Conservation (phyloP, 441 rosid genomes). For the Aquilaria agallochum region DNA sequence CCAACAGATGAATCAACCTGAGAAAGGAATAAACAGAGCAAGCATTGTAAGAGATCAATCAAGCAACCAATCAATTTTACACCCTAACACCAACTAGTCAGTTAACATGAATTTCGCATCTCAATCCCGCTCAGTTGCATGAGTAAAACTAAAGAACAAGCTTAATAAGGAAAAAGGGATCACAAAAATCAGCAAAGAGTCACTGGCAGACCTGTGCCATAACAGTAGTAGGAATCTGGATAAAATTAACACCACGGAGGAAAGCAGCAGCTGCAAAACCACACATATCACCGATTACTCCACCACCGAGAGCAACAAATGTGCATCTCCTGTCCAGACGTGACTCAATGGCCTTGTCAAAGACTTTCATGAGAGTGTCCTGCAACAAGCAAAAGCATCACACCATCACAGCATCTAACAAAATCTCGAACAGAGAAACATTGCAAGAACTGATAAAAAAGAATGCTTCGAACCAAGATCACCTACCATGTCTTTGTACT, state of each 20-base stretch:
- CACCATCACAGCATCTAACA: constrained; percentile 5
- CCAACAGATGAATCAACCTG: constrained; percentile 99
- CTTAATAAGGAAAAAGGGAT: background rate
- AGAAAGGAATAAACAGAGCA: constrained; percentile 14
- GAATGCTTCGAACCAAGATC: background rate
- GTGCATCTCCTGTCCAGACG: constrained; percentile 79
- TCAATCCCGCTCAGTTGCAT: background rate
- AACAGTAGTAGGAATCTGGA: constrained; percentile 96
- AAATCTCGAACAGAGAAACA: background rate
- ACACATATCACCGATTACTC: constrained; percentile 96
- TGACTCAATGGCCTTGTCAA: constrained; percentile 94
- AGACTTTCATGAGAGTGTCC: constrained; percentile 89
- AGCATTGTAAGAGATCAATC: background rate
- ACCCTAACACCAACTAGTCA: no score
- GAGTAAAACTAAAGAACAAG: constrained; percentile 3
- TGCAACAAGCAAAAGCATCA: constrained; percentile 19
- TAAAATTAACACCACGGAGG: constrained; percentile 96
- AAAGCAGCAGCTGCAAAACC: constrained; percentile 94
- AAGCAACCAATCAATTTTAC: background rate
- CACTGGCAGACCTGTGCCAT: constrained; percentile 78
- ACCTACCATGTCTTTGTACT: constrained; percentile 79
- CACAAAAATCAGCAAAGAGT: constrained; percentile 1
- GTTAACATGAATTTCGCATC: no score
- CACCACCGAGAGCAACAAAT: constrained; percentile 97
- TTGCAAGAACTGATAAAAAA: background rate